phyloP scores from a whole-genome alignment of 805 yeast genomes.

The Starmerella vitae region DNA sequence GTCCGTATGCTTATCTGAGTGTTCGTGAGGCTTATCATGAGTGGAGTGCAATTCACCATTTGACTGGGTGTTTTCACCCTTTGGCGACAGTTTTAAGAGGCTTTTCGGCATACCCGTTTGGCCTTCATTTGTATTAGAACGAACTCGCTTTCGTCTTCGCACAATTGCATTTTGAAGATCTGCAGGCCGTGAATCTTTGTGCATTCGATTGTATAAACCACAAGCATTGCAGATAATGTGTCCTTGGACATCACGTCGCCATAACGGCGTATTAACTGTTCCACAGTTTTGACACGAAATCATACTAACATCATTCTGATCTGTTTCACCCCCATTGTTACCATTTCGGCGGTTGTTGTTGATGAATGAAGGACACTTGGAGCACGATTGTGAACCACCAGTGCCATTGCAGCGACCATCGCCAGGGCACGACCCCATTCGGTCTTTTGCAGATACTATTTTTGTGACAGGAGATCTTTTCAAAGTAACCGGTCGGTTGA shows the following conservation, averaged over 20 bases:
- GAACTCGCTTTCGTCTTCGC: conserved; percentile 55
- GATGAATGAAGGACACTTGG: conserved; percentile 63
- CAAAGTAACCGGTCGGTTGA: conserved; percentile 52
- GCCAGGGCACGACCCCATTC: conserved; percentile 51
- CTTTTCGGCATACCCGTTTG: not conserved
- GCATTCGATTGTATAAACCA: conserved; percentile 59
- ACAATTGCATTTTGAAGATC: conserved; percentile 60
- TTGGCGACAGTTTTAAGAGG: not conserved
- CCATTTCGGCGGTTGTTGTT: conserved; percentile 41
- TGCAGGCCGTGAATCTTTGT: conserved; percentile 65
- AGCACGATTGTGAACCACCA: conserved; percentile 68
- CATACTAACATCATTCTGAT: conserved; percentile 21
- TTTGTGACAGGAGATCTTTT: conserved; percentile 30
- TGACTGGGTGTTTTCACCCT: not conserved
- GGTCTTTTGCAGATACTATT: conserved; percentile 9
- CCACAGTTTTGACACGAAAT: conserved; percentile 75
- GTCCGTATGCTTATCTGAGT: too few relatives aligned
- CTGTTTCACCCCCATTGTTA: not conserved
- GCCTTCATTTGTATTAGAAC: not conserved
- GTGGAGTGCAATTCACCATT: not conserved
- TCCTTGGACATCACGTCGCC: conserved; percentile 74
- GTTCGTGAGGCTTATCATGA: too few relatives aligned
- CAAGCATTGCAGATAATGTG: conserved; percentile 83
- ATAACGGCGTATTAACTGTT: conserved; percentile 72
- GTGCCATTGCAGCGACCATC: conserved; percentile 78